phyloP scores from a whole-genome alignment of 306 rosid species.

The Macrotyloma uniflorum region DNA sequence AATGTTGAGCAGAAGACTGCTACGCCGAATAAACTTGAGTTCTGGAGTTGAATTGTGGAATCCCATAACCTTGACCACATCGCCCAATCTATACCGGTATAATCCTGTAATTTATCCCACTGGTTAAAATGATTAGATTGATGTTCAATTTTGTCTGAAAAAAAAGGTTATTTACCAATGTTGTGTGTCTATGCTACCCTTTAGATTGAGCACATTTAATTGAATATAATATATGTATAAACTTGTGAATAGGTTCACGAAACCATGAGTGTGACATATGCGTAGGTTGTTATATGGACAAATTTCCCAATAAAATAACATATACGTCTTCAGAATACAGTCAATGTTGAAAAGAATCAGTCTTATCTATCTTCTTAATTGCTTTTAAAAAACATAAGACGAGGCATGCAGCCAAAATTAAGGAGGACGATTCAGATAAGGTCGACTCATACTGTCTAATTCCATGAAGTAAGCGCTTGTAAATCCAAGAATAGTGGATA shows the following conservation, averaged over 20 bases:
- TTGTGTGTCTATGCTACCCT: not conserved
- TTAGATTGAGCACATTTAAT: not conserved
- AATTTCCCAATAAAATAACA: not conserved
- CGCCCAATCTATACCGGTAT: slow-evolving; percentile 85
- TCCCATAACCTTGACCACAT: slow-evolving; percentile 77
- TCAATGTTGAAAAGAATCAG: not conserved
- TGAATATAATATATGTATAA: not conserved
- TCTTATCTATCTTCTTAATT: not conserved
- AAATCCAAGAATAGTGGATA: slow-evolving; percentile 6
- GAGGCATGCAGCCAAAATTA: not conserved
- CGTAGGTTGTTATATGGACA: not conserved
- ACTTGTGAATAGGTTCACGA: not conserved
- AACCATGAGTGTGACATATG: not conserved
- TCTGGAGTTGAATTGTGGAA: slow-evolving; percentile 88
- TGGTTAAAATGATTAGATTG: not conserved
- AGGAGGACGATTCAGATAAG: not conserved
- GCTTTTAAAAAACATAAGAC: not conserved
- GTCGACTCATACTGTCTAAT: not conserved
- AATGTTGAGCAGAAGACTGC: slow-evolving; percentile 67
- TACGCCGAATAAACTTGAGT: slow-evolving; percentile 71
- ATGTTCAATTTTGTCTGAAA: not conserved
- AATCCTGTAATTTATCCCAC: slow-evolving; percentile 55
- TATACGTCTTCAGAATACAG: not conserved
- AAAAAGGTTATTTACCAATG: not conserved
- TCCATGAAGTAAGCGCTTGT: not conserved